Percentiles rank a stretch among this genome's conserved stretches.
Conservation (phyloP, 768 basidiomycete species). For the Amanita polypyramis region DNA sequence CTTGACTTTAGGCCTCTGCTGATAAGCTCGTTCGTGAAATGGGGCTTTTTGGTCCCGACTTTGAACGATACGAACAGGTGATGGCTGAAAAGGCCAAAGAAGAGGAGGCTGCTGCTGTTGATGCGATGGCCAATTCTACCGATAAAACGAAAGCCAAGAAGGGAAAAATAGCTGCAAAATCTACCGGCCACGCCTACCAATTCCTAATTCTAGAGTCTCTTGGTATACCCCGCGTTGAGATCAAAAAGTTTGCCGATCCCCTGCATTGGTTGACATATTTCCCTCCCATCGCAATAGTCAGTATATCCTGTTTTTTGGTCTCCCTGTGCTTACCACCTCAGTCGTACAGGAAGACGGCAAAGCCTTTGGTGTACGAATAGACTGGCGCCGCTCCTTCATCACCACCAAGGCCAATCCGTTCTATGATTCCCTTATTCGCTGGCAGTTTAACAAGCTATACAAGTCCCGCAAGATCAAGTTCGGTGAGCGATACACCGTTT, state of each 20-base stretch:
- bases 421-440: constrained; percentile 93
- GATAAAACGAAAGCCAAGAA: constrained; percentile 82
- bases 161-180: constrained; percentile 88
- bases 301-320: constrained; percentile 16
- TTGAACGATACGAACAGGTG: constrained; percentile 54
- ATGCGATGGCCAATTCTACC: constrained; percentile 10
- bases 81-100: constrained; percentile 36
- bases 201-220: constrained; percentile 99
- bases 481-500: constrained; percentile 96
- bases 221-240: constrained; percentile 76
- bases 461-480: constrained; percentile 90
- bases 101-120: constrained; percentile 28
- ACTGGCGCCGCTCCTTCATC: constrained; percentile 92
- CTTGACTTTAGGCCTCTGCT: constrained; percentile 61
- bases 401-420: constrained; percentile 96
- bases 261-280: constrained; percentile 88
- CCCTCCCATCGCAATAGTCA: constrained; percentile 86
- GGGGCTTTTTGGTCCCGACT: constrained; percentile 88
- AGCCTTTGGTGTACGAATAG: constrained; percentile 87
- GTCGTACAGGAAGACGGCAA: constrained; percentile 53
- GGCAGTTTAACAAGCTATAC: constrained; percentile 94
- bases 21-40: constrained; percentile 98
- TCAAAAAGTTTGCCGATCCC: constrained; percentile 97
- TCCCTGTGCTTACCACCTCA: neutral
- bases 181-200: constrained; percentile 90